Base-by-base conservation (phyloP, 331 rosid genomes). In the Phaseolus coccineus region DNA sequence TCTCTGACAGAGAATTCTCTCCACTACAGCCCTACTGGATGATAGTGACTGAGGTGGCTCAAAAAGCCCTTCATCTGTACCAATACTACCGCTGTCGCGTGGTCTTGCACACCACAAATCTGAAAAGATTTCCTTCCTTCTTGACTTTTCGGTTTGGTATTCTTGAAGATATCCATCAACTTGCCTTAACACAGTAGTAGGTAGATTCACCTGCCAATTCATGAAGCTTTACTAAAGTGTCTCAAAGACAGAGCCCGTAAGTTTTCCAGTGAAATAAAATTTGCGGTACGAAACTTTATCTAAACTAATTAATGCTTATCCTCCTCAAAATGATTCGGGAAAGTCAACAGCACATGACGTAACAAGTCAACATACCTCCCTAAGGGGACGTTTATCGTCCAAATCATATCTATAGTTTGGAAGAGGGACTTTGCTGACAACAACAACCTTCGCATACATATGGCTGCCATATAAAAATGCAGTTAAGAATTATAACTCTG, bases 361-460 rank as follows among this genome's bases (percentile, higher is more conserved):
- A 85, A 64, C 68, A 64, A 24, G 56, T 52, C 25, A 14, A 19
- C 8, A 22, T 91, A 96, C 99, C 97, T 96, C 97, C 77, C 99
- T 89, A 87, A 85, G 94, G 3, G 94, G 99, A 31, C 93, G 90
- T 64, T 80, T 83, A 68, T 96, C 99, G 70, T 96, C 99, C 85
- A 96, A 87, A 80, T 93, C 99, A 80, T 75, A 93, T 86, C 99
- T 87, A 82, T 96, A 96, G 91, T 96, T 93, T 28, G 99, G 99
- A 83, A 93, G 85, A 1, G 98, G 98, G 33, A 83, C 85, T 84
- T 93, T 96, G 74, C 99, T 93, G 77, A 96, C 86, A 39, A 93
- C 99, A 73, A 88, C 91, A 15, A 89, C 91, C 81, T 89, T 96
- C 10, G 92, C 78, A 84, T 93, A 96, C 53, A 84, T 84, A 85